Percentiles rank a stretch among this genome's conserved stretches.
phyloP scores from a whole-genome alignment of 345 rosid genomes.

The Gossypioides kirkii region DNA sequence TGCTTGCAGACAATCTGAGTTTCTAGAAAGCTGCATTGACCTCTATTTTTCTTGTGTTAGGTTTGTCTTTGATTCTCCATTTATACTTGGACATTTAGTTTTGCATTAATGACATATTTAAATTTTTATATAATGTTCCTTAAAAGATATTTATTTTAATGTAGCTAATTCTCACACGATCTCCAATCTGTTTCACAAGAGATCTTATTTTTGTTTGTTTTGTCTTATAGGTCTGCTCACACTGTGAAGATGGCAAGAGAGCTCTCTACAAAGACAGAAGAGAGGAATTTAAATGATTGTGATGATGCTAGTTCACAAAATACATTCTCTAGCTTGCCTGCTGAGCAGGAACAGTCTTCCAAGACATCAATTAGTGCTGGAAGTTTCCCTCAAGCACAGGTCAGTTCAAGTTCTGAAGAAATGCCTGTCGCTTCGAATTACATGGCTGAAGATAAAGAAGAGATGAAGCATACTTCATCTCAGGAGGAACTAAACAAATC shows the following conservation, averaged over 20 bases:
- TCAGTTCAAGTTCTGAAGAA: conserved; percentile 85
- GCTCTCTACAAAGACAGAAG: conserved; percentile 69
- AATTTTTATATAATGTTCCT: conserved; percentile 1
- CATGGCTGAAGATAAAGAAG: conserved; percentile 45
- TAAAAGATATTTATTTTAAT: not conserved
- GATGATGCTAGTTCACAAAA: conserved; percentile 82
- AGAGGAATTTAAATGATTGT: conserved; percentile 69
- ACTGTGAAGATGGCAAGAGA: conserved; percentile 82
- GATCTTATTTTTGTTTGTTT: not conserved
- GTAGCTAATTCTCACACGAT: conserved; percentile 8
- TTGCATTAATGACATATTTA: conserved; percentile 12
- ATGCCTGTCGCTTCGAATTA: conserved; percentile 37
- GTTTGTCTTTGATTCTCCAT: conserved; percentile 43
- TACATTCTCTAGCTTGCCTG: conserved; percentile 80
- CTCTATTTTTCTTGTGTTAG: conserved; percentile 95
- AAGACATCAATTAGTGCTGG: conserved; percentile 82
- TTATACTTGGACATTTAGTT: conserved; percentile 12
- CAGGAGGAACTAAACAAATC: conserved; percentile 48
- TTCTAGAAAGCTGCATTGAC: conserved; percentile 86
- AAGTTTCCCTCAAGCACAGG: conserved; percentile 86
- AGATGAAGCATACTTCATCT: conserved; percentile 30
- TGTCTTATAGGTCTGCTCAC: conserved; percentile 69
- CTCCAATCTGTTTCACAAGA: conserved; percentile 10
- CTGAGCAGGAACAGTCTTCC: conserved; percentile 69
- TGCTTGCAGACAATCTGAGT: conserved; percentile 86